phyloP scores from a whole-genome alignment of 2,329 filamentous ascomycete genomes.

The Zasmidium citrigriseum region DNA sequence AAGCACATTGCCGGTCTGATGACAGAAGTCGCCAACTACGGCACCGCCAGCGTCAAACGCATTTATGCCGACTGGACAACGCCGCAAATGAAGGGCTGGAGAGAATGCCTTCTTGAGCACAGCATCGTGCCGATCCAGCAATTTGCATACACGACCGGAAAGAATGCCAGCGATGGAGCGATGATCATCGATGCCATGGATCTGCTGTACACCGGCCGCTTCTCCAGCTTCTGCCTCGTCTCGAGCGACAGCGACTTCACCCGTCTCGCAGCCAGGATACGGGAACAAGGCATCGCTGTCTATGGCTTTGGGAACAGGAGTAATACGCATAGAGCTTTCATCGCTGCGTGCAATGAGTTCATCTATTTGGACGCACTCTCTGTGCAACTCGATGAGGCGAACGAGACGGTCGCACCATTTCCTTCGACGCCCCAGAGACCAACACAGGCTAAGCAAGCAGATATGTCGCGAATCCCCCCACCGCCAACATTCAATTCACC shows the following conservation, averaged over 20 bases:
- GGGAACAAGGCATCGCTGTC: slow-evolving; percentile 37
- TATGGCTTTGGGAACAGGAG: slow-evolving; percentile 37
- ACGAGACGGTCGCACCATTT: not conserved
- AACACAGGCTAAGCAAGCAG: not conserved
- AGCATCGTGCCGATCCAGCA: slow-evolving; percentile 33
- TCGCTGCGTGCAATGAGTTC: slow-evolving; percentile 34
- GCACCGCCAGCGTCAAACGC: slow-evolving; percentile 33
- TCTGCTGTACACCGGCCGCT: slow-evolving; percentile 36
- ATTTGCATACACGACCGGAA: slow-evolving; percentile 35
- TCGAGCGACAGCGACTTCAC: slow-evolving; percentile 42
- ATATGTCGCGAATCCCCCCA: not conserved
- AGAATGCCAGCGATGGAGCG: slow-evolving; percentile 35
- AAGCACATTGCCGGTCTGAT: slow-evolving; percentile 24
- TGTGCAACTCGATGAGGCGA: slow-evolving; percentile 16
- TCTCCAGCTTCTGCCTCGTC: slow-evolving; percentile 37
- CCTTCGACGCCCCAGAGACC: not conserved
- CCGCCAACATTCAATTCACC: not conserved
- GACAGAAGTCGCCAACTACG: slow-evolving; percentile 36
- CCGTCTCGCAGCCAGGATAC: slow-evolving; percentile 36
- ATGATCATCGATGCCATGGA: slow-evolving; percentile 43
- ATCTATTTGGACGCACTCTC: slow-evolving; percentile 31
- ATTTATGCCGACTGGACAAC: slow-evolving; percentile 37
- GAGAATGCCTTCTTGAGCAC: slow-evolving; percentile 26
- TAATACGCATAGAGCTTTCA: slow-evolving; percentile 30
- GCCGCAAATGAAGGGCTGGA: slow-evolving; percentile 27